phyloP scores from a whole-genome alignment of 306 rosid species.

The Lupinus albus region DNA sequence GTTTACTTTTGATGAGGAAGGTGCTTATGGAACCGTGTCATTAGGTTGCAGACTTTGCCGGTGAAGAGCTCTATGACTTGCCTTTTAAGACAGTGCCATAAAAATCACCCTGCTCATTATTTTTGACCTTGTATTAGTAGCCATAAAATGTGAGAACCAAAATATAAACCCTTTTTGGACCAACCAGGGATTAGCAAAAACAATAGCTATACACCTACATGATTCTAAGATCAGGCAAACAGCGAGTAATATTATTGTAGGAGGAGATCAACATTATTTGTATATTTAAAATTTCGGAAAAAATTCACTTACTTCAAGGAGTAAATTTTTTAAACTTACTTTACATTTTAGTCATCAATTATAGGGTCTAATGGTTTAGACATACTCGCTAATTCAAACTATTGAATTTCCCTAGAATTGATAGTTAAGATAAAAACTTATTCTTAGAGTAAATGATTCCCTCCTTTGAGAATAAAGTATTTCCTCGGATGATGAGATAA shows the following conservation, averaged over 20 bases:
- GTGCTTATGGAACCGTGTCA: conserved; percentile 55
- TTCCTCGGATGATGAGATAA: too few relatives aligned
- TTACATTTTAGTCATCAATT: too few relatives aligned
- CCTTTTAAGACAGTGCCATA: conserved; percentile 39
- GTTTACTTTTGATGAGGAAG: conserved; percentile 51
- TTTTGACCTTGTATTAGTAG: conserved; percentile 32
- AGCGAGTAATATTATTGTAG: neutral
- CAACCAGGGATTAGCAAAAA: conserved; percentile 50
- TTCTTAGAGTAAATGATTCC: too few relatives aligned
- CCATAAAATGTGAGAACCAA: conserved; percentile 21
- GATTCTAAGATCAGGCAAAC: too few relatives aligned
- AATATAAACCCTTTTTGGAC: conserved; percentile 49
- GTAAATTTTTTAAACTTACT: too few relatives aligned
- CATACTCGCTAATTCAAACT: too few relatives aligned
- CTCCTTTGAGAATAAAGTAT: too few relatives aligned
- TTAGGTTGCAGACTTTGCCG: conserved; percentile 51
- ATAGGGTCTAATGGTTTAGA: too few relatives aligned
- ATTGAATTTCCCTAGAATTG: too few relatives aligned
- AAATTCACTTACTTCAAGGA: too few relatives aligned
- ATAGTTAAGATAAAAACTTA: too few relatives aligned
- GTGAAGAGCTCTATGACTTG: conserved; percentile 37
- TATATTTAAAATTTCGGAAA: too few relatives aligned
- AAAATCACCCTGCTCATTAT: conserved; percentile 19
- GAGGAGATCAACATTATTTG: neutral
- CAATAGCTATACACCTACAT: conserved; percentile 33